phyloP scores from a whole-genome alignment of 2,329 filamentous ascomycete species.

The Talaromyces islandicus region DNA sequence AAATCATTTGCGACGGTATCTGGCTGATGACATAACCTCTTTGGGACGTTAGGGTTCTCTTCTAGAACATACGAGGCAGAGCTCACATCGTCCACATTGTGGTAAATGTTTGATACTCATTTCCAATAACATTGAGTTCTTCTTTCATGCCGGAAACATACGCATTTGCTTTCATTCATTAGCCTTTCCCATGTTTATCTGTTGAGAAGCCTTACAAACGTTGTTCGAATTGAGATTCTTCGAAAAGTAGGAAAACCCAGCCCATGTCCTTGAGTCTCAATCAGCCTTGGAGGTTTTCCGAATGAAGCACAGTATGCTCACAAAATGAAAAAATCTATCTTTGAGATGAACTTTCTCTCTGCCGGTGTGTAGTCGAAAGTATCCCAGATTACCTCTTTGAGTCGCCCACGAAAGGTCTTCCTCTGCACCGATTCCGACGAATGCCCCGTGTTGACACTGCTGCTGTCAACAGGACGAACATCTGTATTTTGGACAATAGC shows the following conservation, averaged over 20 bases:
- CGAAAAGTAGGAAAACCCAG: constrained; percentile 8
- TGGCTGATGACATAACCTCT: constrained; percentile 10
- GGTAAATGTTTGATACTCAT: constrained; percentile 22
- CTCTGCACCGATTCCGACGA: not conserved
- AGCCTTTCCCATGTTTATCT: not conserved
- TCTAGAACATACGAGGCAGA: not conserved
- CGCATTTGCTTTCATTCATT: constrained; percentile 21
- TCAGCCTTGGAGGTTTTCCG: not conserved
- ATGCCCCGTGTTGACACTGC: not conserved
- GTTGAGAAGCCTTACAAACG: not conserved
- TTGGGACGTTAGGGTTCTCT: not conserved
- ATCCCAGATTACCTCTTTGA: constrained; percentile 4
- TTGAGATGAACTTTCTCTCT: constrained; percentile 4
- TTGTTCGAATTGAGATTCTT: constrained; percentile 10
- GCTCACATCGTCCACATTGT: constrained; percentile 22
- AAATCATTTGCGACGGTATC: constrained; percentile 16
- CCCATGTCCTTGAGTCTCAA: constrained; percentile 2
- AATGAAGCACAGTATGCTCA: not conserved
- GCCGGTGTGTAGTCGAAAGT: constrained; percentile 3
- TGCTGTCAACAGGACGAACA: not conserved
- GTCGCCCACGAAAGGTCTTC: not conserved
- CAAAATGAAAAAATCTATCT: constrained; percentile 7
- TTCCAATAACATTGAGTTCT: constrained; percentile 26
- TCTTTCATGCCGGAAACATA: constrained; percentile 35
- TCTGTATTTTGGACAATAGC: not conserved